Percentiles rank a stretch among this genome's conserved stretches.
Evolutionary conservation across 2,329 filamentous ascomycete genomes (phyloP).

Genomic region (Diatrype stigma): DNA sequence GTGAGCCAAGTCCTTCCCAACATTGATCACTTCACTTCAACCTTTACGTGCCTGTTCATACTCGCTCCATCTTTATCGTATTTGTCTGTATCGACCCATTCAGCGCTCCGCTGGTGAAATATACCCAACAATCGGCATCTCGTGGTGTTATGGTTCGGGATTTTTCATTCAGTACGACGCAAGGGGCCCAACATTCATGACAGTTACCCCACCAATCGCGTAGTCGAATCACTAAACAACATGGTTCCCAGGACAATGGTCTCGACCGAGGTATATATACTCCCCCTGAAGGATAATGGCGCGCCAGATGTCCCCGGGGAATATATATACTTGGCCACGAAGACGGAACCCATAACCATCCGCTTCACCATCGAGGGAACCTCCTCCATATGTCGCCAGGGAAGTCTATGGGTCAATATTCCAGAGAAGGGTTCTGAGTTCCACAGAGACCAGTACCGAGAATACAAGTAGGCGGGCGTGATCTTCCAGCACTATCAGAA

Average conservation of each 20-base stretch:
- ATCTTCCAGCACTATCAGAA: neutral
- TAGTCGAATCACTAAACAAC: neutral
- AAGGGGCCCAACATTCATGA: neutral
- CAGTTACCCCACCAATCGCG: neutral
- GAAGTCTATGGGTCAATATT: constrained; percentile 95
- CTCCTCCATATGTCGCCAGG: constrained; percentile 90
- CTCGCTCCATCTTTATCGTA: neutral
- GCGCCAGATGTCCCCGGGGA: constrained; percentile 83
- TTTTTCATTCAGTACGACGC: neutral
- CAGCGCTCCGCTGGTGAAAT: neutral
- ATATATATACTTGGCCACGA: constrained; percentile 86
- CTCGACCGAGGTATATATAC: constrained; percentile 73
- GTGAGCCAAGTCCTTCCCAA: neutral
- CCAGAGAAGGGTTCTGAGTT: constrained; percentile 74
- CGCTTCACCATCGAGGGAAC: constrained; percentile 92
- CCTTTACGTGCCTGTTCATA: neutral
- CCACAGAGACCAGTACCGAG: constrained; percentile 71
- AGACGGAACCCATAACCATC: constrained; percentile 68
- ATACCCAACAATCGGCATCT: no score
- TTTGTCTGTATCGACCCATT: neutral
- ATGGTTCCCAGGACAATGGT: constrained; percentile 61
- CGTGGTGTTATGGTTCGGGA: neutral
- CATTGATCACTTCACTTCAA: no score
- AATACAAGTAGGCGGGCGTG: constrained; percentile 70
- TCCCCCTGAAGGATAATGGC: constrained; percentile 89